Evolutionary conservation across 139 green algal species (phyloP), one percentile per base, ranked within the genome.

Genomic region (Pseudopediastrum boryanum): DNA sequence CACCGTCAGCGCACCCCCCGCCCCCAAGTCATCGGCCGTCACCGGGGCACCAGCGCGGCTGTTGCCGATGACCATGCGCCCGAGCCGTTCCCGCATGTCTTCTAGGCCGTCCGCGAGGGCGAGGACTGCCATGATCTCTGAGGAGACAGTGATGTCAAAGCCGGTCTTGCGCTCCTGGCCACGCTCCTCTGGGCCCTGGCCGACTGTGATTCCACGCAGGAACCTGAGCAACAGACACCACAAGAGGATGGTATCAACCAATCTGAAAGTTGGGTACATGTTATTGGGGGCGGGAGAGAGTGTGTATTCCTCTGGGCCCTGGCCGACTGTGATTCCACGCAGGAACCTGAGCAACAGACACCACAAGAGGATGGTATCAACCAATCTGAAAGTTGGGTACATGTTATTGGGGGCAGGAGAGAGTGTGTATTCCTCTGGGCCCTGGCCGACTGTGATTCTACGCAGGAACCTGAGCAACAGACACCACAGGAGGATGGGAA

Each of bases 101-200:
- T 29, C 50, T 51, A 99, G 80, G 71, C 85, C 89, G 6, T 89
- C 94, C 31, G 93, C 86, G 71, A 99, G 89, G 23, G 96, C 97
- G 63, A 99, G 91, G 77, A 99, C 94, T n/a, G 97, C 97, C 97
- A 99, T 99, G 83, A 99, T 95, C 85, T 98, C 94, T 19, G 70
- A 89, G 27, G 92, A 90, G 9, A 99, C 97, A 13, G 91, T 84
- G 79, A 99, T 99, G 92, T 99, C 96, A 85, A 98, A 99, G 25
- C 91, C 95, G 8, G 90, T 96, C 66, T 77, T 64, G n/a, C 90
- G 83, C 35, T 69, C 82, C 75, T 88, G 66, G 33, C 88, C 90
- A 13, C 90, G 89, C 85, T 96, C 92, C 72, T 91, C 86, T 2
- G 59, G 43, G 43, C 86, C 86, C 79, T 96, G 88, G 27, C 95